These are phyloP conservation scores for Tubosaeta brunneosetosa DNA, from an alignment of 768 basidiomycete genomes.

Conservation along the genomic window DNA sequence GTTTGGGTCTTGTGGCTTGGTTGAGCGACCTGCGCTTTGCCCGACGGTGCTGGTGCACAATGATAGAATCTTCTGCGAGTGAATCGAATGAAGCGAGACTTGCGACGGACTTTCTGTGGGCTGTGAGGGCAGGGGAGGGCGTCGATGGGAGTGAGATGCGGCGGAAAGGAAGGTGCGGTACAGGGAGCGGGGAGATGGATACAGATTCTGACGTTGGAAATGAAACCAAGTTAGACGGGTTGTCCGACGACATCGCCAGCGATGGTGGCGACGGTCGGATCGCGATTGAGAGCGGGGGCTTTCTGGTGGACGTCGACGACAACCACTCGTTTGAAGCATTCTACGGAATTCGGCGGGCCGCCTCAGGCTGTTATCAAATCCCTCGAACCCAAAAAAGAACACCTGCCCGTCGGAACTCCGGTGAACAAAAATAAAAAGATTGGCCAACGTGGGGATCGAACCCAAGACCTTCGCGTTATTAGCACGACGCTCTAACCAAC, in stretches of 20 bases:
- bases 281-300: constrained; percentile 5
- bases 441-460: constrained; percentile 77
- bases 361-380: constrained; percentile 19
- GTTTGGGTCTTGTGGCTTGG: constrained; percentile 18
- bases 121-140: constrained; percentile 37
- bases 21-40: constrained; percentile 34
- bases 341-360: constrained; percentile 15
- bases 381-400: constrained; percentile 15
- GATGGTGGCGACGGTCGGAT: constrained; percentile 10
- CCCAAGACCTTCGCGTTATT: constrained; percentile 55
- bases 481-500: constrained; percentile 34
- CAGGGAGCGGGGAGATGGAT: constrained; percentile 29
- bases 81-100: constrained; percentile 76
- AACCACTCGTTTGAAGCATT: not conserved
- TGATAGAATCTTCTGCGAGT: constrained; percentile 45
- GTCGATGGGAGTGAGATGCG: constrained; percentile 57
- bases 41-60: constrained; percentile 28
- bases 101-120: constrained; percentile 58
- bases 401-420: not conserved
- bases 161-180: constrained; percentile 56
- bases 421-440: not conserved
- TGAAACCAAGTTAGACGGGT: constrained; percentile 18
- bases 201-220: constrained; percentile 31
- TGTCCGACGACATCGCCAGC: constrained; percentile 17
- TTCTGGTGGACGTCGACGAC: not conserved